These are phyloP conservation scores for Pulveroboletus sp. DNA, from an alignment of 768 basidiomycete genomes.

Conservation along the genomic window DNA sequence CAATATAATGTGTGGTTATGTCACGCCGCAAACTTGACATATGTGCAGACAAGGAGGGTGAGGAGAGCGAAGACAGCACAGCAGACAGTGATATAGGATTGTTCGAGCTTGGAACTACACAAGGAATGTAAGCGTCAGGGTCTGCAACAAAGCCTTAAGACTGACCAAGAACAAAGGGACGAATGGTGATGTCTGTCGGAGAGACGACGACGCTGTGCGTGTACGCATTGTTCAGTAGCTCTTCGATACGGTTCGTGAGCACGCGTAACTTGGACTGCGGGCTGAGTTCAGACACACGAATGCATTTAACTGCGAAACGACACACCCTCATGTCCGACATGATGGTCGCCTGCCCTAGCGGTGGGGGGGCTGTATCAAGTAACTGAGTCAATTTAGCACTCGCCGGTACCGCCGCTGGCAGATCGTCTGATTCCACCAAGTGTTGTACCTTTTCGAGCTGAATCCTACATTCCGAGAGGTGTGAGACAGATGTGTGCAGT, in stretches of 20 bases:
- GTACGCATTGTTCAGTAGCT: constrained; percentile 68
- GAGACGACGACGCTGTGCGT: constrained; percentile 51
- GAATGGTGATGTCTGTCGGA: constrained; percentile 46
- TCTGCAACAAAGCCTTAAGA: constrained; percentile 28
- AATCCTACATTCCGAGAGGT: constrained; percentile 49
- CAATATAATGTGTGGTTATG: constrained; percentile 53
- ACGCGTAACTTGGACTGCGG: constrained; percentile 52
- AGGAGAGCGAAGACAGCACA: constrained; percentile 56
- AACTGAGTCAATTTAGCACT: constrained; percentile 39
- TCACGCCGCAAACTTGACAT: constrained; percentile 64
- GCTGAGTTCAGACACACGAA: not conserved
- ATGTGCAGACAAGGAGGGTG: constrained; percentile 48
- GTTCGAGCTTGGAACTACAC: constrained; percentile 53
- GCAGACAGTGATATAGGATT: constrained; percentile 47
- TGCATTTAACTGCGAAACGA: not conserved
- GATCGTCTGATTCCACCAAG: constrained; percentile 51
- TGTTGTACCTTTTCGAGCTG: constrained; percentile 42
- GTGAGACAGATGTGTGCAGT: constrained; percentile 46
- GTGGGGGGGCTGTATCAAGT: constrained; percentile 44
- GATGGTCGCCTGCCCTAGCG: constrained; percentile 49
- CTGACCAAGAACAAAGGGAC: constrained; percentile 46
- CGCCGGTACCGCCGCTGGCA: constrained; percentile 58
- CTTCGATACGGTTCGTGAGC: constrained; percentile 56
- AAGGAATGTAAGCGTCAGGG: constrained; percentile 1
- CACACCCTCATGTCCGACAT: constrained; percentile 56